These are phyloP conservation scores for Phialophora expanda DNA, from an alignment of 2,329 filamentous ascomycete species.

Conservation along the genomic window DNA sequence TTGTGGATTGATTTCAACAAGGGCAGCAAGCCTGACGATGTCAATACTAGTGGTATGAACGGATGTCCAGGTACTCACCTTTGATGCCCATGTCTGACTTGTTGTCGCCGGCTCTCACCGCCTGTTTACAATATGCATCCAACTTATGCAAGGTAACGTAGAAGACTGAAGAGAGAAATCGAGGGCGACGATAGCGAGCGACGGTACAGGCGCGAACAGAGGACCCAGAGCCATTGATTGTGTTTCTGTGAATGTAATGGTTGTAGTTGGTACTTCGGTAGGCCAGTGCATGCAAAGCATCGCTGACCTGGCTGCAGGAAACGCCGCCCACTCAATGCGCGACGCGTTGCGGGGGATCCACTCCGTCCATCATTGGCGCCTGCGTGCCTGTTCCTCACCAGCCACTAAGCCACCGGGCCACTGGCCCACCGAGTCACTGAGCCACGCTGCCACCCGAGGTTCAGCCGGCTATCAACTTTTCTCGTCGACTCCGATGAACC, in stretches of 20 bases:
- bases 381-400: neutral
- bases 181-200: neutral
- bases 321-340: slow-evolving; percentile 4
- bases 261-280: neutral
- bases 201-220: neutral
- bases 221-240: slow-evolving; percentile 17
- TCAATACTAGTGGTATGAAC: neutral
- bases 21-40: slow-evolving; percentile 73
- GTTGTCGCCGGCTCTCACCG: slow-evolving; percentile 26
- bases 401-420: neutral
- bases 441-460: slow-evolving; percentile 19
- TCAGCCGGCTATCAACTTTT: slow-evolving; percentile 28
- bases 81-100: slow-evolving; percentile 51
- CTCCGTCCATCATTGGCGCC: slow-evolving; percentile 1
- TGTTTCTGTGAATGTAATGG: slow-evolving; percentile 5
- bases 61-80: slow-evolving; percentile 42
- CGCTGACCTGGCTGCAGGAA: neutral
- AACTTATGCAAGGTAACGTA: neutral
- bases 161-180: neutral
- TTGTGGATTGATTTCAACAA: slow-evolving; percentile 96
- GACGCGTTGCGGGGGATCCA: slow-evolving; percentile 11
- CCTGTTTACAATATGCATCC: slow-evolving; percentile 20
- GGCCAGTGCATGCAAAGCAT: neutral
- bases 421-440: too few relatives aligned
- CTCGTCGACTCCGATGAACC: neutral